Base-by-base conservation (phyloP, 768 basidiomycete genomes). In the Stropharia rugosoannulata region DNA sequence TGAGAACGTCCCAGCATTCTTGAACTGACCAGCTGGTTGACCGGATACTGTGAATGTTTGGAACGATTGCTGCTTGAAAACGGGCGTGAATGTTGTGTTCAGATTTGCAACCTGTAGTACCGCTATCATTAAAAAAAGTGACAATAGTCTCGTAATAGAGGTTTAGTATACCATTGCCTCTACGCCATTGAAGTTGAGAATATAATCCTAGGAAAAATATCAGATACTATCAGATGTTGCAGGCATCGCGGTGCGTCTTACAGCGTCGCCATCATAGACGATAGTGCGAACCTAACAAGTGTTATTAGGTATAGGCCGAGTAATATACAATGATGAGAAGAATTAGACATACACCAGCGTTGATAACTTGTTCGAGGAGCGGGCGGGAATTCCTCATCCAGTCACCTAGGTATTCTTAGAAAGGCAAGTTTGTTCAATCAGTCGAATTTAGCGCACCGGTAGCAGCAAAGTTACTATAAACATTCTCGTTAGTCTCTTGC, bases 221-320 rank as follows among this genome's bases (percentile, higher is more conserved):
- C 9, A 27, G 40, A 43, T 7, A 27, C 3, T 19, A 12, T 25
- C 16, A 7, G 36, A 49, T 2, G 16, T 22, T 11, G 3, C 18
- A 27, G 10, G 11, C 16, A 46, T 46, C 9, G 6, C 10, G n/a
- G 22, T 46, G 15, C 11, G 27, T 8, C 45, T 42, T 60, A 80
- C 81, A 25, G 82, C 84, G 60, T 85, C 84, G 29, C 84, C 84
- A 55, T 79, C 80, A 56, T 75, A 85, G 10, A 85, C 63, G 52
- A 82, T 65, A 16, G 80, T 82, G 46, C 79, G 66, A 36, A 75
- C 67, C 73, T 75, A 43, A 10, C 16, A 11, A 2, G 29, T 32
- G 29, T 32, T 15, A 45, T 16, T 32, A 13, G 22, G 16, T 8
- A 13, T 32, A 27, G 39, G 13, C 32, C 37, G 12, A 27, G 3